Base-by-base conservation (phyloP, 1,284 basidiomycete genomes). In the Xanthoconium separans region DNA sequence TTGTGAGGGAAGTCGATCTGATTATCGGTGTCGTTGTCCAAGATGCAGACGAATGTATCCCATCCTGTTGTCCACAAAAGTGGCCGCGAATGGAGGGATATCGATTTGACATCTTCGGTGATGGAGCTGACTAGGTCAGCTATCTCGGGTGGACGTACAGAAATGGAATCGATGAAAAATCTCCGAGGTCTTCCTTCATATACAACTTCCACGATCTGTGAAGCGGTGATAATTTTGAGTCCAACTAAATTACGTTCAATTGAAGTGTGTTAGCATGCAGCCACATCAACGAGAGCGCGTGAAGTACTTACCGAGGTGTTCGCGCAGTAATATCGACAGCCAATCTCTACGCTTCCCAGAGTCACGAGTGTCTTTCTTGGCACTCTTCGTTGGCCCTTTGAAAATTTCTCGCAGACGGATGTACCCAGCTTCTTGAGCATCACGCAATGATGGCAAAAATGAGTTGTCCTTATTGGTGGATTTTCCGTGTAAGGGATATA, bases 191-290 rank as follows among this genome's bases (percentile, higher is more conserved):
- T 63, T 29, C 84, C 81, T 72, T 92, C 84, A 65, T 88, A 92
- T 16, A 70, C 65, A 30, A 91, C 73, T 58, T 86, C 78, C 50
- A 93, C 60, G 5, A 78, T 74, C 66, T 89, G 88, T 5, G 77
- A 77, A 16, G 75, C 65, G 9, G 84, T 81, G 54, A 94, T 70
- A 65, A 87, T 91, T 66, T 85, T 88, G 20, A 89, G 73, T 62
- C 90, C 87, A 39, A 91, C 91, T 92, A 45, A 37, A 58, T 57
- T 33, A 58, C 33, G 13, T 54, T 54, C 36, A 48, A 61, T 58
- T 54, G 56, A 54, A 42, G 49, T 53, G 18, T 50, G 48, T 58
- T 42, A 57, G 53, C 39, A 55, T 42, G 39, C 30, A 55, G 39
- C 46, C 41, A 43, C 44, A 47, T n/a, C 22, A 4, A 41, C 34